A percentile compares a stretch with the other conserved stretches of the same genome.
Conservation (phyloP, 345 rosid genomes). For the Bruguiera sexangula region DNA sequence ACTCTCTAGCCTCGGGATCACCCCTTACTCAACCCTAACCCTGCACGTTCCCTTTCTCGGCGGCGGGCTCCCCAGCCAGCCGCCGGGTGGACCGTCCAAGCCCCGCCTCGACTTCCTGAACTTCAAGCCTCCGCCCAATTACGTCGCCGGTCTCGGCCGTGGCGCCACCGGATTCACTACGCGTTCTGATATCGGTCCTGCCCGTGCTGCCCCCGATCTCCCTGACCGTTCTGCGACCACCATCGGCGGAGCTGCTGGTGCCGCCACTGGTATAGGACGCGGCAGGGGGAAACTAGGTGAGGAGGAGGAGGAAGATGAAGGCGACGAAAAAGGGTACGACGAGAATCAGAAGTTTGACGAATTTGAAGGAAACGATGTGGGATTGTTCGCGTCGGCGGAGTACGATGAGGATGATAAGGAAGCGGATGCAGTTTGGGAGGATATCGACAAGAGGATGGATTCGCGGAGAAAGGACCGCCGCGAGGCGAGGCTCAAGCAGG, state of each 20-base stretch:
- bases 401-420: slow-evolving; percentile 93
- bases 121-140: slow-evolving; percentile 77
- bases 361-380: slow-evolving; percentile 93
- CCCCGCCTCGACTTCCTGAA: slow-evolving; percentile 84
- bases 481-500: slow-evolving; percentile 81
- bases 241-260: slow-evolving; percentile 47
- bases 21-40: slow-evolving; percentile 45
- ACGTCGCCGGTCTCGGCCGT: slow-evolving; percentile 95
- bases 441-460: slow-evolving; percentile 84
- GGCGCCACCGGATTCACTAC: slow-evolving; percentile 98
- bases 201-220: slow-evolving; percentile 88
- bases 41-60: slow-evolving; percentile 56
- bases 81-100: slow-evolving; percentile 43
- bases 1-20: slow-evolving; percentile 50
- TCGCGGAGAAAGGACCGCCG: slow-evolving; percentile 80
- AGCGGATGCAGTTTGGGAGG: slow-evolving; percentile 96
- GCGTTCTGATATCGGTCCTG: slow-evolving; percentile 94
- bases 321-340: slow-evolving; percentile 83
- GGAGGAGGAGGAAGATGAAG: slow-evolving; percentile 82
- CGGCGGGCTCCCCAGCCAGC: slow-evolving; percentile 33
- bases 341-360: slow-evolving; percentile 97
- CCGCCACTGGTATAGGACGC: slow-evolving; percentile 52
- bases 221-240: slow-evolving; percentile 73
- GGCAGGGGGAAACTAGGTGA: slow-evolving; percentile 66
- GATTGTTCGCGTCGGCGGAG: slow-evolving; percentile 86